Conservation (phyloP, 345 rosid species). For the Eucalyptus cladocalyx region DNA sequence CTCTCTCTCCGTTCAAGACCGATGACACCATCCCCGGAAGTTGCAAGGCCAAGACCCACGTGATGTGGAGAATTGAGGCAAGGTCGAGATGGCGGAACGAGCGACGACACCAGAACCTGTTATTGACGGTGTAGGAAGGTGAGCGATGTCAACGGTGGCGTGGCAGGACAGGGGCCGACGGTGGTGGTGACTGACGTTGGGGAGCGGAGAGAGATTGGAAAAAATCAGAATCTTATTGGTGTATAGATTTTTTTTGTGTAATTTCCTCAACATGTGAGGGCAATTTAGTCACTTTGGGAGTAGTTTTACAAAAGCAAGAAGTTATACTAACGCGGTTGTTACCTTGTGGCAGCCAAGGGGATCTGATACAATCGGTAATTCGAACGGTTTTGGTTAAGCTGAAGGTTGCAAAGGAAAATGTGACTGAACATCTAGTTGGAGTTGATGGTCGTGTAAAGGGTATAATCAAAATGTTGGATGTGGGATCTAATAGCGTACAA, state of each 20-base stretch:
- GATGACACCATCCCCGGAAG: background rate
- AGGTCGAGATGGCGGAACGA: rapidly evolving
- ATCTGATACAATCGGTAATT: rapidly evolving
- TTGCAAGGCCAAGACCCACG: background rate
- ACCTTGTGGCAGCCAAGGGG: rapidly evolving
- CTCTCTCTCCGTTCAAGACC: background rate
- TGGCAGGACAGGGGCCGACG: background rate
- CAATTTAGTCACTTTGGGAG: too few relatives aligned
- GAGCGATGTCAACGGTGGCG: rapidly evolving
- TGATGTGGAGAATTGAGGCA: background rate
- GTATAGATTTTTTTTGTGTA: rapidly evolving
- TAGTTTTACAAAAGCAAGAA: rapidly evolving
- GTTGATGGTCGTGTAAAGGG: too few relatives aligned
- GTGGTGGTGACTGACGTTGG: background rate
- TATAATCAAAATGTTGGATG: too few relatives aligned
- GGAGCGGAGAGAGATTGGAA: background rate
- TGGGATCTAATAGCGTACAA: rapidly evolving
- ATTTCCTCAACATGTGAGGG: background rate
- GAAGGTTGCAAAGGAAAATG: background rate
- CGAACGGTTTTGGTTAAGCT: rapidly evolving
- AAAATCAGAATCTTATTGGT: background rate
- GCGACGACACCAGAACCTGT: rapidly evolving
- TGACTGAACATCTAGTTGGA: too few relatives aligned
- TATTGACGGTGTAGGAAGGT: rapidly evolving
- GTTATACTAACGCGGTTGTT: too few relatives aligned